A percentile compares a stretch with the other conserved stretches of the same genome.
phyloP scores from a whole-genome alignment of 345 rosid species.

The Gynandropsis gynandra region DNA sequence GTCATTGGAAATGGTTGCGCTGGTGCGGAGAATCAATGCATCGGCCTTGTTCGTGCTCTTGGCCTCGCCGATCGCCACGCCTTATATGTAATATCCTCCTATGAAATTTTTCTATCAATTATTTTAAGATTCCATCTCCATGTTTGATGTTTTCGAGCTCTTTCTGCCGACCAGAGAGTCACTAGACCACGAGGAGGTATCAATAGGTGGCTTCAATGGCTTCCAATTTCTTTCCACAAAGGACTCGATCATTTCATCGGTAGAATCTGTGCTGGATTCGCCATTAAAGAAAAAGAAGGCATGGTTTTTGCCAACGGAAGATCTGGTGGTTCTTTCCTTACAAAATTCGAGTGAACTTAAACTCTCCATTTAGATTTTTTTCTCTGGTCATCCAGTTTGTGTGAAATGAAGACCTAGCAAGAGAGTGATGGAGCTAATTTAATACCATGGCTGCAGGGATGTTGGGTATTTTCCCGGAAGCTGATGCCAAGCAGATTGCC shows the following conservation, averaged over 20 bases:
- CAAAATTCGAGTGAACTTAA: not conserved
- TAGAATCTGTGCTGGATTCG: constrained; percentile 27
- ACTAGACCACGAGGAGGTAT: constrained; percentile 74
- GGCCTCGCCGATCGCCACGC: constrained; percentile 62
- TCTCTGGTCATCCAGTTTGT: not conserved
- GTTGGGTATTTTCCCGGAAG: constrained; percentile 44
- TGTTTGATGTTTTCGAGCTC: constrained; percentile 10
- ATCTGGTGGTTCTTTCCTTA: constrained; percentile 29
- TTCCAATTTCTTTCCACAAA: constrained; percentile 65
- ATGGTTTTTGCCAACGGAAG: constrained; percentile 20
- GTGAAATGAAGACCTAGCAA: not conserved
- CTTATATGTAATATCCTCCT: constrained; percentile 34
- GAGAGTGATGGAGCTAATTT: constrained; percentile 1
- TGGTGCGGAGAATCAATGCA: constrained; percentile 88
- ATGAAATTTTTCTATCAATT: not conserved
- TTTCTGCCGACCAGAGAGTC: constrained; percentile 45
- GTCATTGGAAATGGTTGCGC: constrained; percentile 82
- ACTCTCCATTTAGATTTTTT: not conserved
- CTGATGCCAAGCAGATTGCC: constrained; percentile 74
- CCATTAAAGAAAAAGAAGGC: constrained; percentile 4
- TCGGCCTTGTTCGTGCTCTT: constrained; percentile 77
- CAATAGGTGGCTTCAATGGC: constrained; percentile 71
- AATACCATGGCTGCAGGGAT: constrained; percentile 37
- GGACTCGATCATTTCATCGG: constrained; percentile 30
- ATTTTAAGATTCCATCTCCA: constrained; percentile 4